Evolutionary conservation across 2,329 filamentous ascomycete species (phyloP), one percentile per base, ranked within the genome.

Genomic region (Eutypella sp.): DNA sequence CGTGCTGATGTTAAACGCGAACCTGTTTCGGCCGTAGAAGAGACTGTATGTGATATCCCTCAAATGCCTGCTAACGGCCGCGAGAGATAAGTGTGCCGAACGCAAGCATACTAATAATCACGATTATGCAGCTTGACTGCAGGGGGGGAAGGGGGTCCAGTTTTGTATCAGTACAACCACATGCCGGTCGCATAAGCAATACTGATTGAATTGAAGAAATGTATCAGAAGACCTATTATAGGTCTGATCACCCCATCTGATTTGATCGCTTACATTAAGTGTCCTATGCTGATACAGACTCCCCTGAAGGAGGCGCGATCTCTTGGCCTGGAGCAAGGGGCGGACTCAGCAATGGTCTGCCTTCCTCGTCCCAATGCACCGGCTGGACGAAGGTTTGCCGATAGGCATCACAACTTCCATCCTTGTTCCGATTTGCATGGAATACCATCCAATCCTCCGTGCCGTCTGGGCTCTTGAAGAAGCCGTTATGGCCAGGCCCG

Each of bases 391-490:
- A 49, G 5, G 48, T 51, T 40, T 53, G 46, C 18, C 51, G 40
- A 8, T 29, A 41, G 15, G 19, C 40, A 11, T 45, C 40, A 29
- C 51, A 53, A 15, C 41, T 25, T 4, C 45, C 51, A 5, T 24
- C 40, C 11, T 23, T 29, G 27, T 49, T 40, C 15, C 39, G 27
- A 37, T 51, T 51, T 5, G 51, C 51, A 31, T 55, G 52, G 41
- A 49, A 55, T n/a, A 51, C 48, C 36, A 46, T 45, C 52, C 52
- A 55, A 37, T 51, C 48, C 45, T 55, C 19, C 6, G 31, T 50
- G n/a, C 48, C 52, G 22, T 55, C 52, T 9, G 52, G 52, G 37
- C 48, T 53, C 44, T 55, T 51, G 48, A 55, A 55, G 47, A 55
- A 55, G 27, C 41, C 48, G 41, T 55, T 53, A 43, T 55, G 52